Percentiles rank a stretch among this genome's conserved stretches.
These are phyloP conservation scores for Phytopythium boreale DNA, from an alignment of 352 stramenopile species.

Conservation along the genomic window DNA sequence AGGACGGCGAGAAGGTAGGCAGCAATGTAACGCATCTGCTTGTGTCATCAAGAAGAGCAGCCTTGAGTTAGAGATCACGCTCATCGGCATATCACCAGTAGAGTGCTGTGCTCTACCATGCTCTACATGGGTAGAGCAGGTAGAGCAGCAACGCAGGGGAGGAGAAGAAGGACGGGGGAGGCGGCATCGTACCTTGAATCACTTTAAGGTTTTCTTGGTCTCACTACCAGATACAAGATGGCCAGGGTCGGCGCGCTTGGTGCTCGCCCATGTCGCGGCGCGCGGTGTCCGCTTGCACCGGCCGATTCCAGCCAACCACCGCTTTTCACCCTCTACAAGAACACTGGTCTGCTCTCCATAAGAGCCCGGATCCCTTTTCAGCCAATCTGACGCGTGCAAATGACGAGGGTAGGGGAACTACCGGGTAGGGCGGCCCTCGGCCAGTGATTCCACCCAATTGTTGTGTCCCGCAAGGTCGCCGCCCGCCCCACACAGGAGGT, in stretches of 20 bases:
- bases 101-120: too few species aligned
- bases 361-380: constrained; percentile 11
- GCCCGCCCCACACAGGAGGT: not conserved
- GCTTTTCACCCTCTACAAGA: constrained; percentile 48
- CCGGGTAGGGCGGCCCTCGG: not conserved
- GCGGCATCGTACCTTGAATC: constrained; percentile 81
- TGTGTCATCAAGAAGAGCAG: not conserved
- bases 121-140: too few species aligned
- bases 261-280: constrained; percentile 6
- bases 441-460: constrained; percentile 16
- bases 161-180: not conserved
- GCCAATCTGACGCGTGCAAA: constrained; percentile 14
- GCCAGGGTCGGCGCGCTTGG: constrained; percentile 4
- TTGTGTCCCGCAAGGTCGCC: constrained; percentile 13
- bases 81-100: too few species aligned
- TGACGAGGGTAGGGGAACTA: not conserved
- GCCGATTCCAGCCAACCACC: constrained; percentile 39
- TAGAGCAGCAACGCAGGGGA: too few species aligned
- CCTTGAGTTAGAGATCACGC: not conserved
- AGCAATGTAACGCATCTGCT: constrained; percentile 96
- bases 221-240: constrained; percentile 90
- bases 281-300: constrained; percentile 12
- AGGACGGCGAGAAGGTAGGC: constrained; percentile 96
- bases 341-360: constrained; percentile 10
- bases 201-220: constrained; percentile 88